These are phyloP conservation scores for Fusarium brevicatenulatum DNA, from an alignment of 2,329 filamentous ascomycete species.

Conservation along the genomic window DNA sequence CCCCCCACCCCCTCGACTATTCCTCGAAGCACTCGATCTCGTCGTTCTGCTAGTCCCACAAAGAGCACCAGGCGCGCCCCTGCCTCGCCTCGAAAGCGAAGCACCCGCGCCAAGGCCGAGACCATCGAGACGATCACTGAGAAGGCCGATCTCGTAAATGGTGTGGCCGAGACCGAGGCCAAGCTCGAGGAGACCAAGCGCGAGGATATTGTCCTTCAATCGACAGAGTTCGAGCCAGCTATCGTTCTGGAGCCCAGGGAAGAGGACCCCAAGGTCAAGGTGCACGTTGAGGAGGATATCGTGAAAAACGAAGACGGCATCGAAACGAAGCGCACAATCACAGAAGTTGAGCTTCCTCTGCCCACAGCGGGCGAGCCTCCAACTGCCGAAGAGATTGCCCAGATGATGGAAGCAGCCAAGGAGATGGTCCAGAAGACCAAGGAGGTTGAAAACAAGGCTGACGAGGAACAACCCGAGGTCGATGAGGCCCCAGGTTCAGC, in stretches of 20 bases:
- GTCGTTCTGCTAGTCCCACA: slow-evolving; percentile 67
- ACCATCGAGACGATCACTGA: slow-evolving; percentile 47
- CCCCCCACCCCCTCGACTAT: slow-evolving; percentile 61
- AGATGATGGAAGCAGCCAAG: slow-evolving; percentile 87
- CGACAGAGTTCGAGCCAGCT: slow-evolving; percentile 61
- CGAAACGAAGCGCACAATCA: slow-evolving; percentile 76
- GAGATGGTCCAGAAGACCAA: slow-evolving; percentile 82
- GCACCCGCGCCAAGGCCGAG: slow-evolving; percentile 56
- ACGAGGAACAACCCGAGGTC: slow-evolving; percentile 52
- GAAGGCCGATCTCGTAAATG: slow-evolving; percentile 46
- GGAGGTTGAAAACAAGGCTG: slow-evolving; percentile 55
- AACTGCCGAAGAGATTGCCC: slow-evolving; percentile 78
- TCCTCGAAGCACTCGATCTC: slow-evolving; percentile 59
- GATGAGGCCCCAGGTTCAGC: slow-evolving; percentile 50
- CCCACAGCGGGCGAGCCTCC: slow-evolving; percentile 70
- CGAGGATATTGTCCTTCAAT: slow-evolving; percentile 55
- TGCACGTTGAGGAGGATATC: slow-evolving; percentile 75
- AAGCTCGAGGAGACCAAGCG: slow-evolving; percentile 45
- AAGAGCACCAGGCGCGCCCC: slow-evolving; percentile 59
- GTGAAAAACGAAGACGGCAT: slow-evolving; percentile 64
- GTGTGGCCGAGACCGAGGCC: slow-evolving; percentile 18
- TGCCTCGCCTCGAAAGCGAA: slow-evolving; percentile 66
- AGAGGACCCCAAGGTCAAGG: slow-evolving; percentile 70
- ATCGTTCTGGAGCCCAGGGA: slow-evolving; percentile 62
- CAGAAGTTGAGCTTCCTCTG: slow-evolving; percentile 79